Evolutionary conservation across 225 moss, liverwort and hornwort species (phyloP), one percentile per base, ranked within the genome.

Genomic region (Ulota crispa): DNA sequence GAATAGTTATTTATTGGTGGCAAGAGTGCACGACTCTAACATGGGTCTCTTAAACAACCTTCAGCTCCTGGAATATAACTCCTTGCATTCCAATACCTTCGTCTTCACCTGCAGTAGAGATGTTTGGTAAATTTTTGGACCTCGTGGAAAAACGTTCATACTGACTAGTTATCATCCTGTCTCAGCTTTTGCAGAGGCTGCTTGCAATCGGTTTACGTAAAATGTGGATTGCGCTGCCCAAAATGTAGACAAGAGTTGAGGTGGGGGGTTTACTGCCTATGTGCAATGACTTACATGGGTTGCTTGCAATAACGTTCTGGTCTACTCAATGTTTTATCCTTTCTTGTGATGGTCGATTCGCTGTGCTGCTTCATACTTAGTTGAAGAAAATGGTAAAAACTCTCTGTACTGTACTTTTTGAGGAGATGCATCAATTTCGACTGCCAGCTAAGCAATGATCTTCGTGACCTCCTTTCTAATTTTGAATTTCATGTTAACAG

Each of bases 131-230:
- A 10, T 83, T 19, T 60, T 72, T 45, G 41, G 43, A 43, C 64
- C 64, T 80, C 31, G 13, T 70, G 24, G 62, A 27, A 57, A 69
- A 79, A 28, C 1, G 3, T 39, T 72, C 15, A 6, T 9, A 69
- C 84, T 86, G 45, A 89, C 85, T 73, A 53, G 36, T 41, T 28
- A 57, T 45, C 60, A 26, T 77, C 14, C 72, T 61, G 10, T 64
- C 81, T 80, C 93, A 97, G 97, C 82, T 97, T 97, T 78, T 97
- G 97, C 86, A 92, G 88, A 69, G 88, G 83, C 54, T 97, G 95
- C 81, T 84, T 97, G 77, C 93, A 89, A 72, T 97, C 97, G 43
- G 95, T 89, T 27, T 85, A 92, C 27, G 80, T 87, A 73, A 93
- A 88, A 66, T 95, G 95, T 86, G 97, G 97, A 56, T 80, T 92